phyloP scores from a whole-genome alignment of 2,329 filamentous ascomycete genomes.

The Nothopassalora personata region DNA sequence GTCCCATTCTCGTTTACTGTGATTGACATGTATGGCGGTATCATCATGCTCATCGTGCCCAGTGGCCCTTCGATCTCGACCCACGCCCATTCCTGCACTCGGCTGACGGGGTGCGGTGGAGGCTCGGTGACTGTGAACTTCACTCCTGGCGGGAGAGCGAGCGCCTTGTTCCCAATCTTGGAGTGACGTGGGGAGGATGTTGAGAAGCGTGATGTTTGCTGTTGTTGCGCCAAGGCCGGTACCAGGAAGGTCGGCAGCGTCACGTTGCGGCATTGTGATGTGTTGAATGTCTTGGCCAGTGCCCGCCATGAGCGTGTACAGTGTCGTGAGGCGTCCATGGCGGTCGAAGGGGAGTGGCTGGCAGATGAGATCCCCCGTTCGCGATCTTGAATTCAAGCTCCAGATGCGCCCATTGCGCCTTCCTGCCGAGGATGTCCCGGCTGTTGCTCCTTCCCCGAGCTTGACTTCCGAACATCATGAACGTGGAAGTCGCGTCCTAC shows the following conservation, averaged over 20 bases:
- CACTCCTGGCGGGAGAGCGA: slow-evolving; percentile 79
- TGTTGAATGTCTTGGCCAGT: slow-evolving; percentile 13
- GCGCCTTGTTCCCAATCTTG: slow-evolving; percentile 77
- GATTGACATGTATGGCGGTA: slow-evolving; percentile 75
- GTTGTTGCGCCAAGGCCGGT: slow-evolving; percentile 57
- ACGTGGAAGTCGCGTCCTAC: neutral
- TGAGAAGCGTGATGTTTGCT: slow-evolving; percentile 57
- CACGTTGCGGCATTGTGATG: slow-evolving; percentile 9
- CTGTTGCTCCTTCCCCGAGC: neutral
- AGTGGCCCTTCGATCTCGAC: slow-evolving; percentile 76
- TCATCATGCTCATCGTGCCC: slow-evolving; percentile 68
- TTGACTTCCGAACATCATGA: neutral
- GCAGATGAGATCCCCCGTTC: neutral
- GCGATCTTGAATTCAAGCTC: slow-evolving; percentile 1
- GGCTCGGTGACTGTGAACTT: slow-evolving; percentile 61
- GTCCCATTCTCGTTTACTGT: slow-evolving; percentile 62
- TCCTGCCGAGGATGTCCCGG: neutral
- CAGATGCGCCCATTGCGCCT: neutral
- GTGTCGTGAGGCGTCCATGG: slow-evolving; percentile 22
- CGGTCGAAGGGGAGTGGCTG: slow-evolving; percentile 1
- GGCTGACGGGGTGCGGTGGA: slow-evolving; percentile 58
- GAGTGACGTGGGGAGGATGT: slow-evolving; percentile 62
- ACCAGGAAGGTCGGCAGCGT: slow-evolving; percentile 64
- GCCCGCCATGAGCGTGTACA: slow-evolving; percentile 24
- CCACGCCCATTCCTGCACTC: slow-evolving; percentile 57